Base-by-base conservation (phyloP, 208 protist species). In the Trypanosomatidae sp. region DNA sequence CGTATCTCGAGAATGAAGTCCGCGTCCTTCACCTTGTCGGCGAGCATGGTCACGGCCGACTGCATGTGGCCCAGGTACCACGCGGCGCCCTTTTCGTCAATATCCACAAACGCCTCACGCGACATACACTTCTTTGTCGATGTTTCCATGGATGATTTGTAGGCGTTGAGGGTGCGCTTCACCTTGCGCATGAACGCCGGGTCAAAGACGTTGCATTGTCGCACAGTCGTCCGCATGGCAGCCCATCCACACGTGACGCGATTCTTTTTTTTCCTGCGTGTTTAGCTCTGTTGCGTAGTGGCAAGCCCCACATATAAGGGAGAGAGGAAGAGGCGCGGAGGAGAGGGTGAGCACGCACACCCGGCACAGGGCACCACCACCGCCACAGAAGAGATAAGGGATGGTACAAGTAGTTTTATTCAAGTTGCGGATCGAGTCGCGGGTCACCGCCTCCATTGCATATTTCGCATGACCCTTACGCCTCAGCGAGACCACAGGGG, bases 1-100 rank as follows among this genome's bases (percentile, higher is more conserved):
- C 95, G 92, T 60, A 98, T 94, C 71, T 98, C 95, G 47, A 98
- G 73, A 36, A 98, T 73, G 73, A 97, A 94, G 74, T 98, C 96
- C 17, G 91, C 85, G 59, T 94, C 79, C 66, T 87, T 89, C 9
- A 95, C 81, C 67, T 96, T 95, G 17, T 89, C 83, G n/a, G 71
- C 69, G 13, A 97, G 72, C 19, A 80, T 71, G 8, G 69, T 80
- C 0, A 82, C 85, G 39, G 91, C 83, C 33, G 86, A 79, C 47
- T 87, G 84, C 93, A 97, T 97, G 81, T 97, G 91, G 1, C 93
- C 93, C 30, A 97, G 72, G 56, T 93, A 97, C 91, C 93, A 97
- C 52, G 93, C 93, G 0, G 93, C 84, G 0, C 93, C 93, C 55
- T 91, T 90, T 22, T 95, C 91, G 66, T 90, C 85, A 46, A 97